A percentile compares a stretch with the other conserved stretches of the same genome.
phyloP scores from a whole-genome alignment of 2,329 filamentous ascomycete genomes.

The Microdochium paspali region DNA sequence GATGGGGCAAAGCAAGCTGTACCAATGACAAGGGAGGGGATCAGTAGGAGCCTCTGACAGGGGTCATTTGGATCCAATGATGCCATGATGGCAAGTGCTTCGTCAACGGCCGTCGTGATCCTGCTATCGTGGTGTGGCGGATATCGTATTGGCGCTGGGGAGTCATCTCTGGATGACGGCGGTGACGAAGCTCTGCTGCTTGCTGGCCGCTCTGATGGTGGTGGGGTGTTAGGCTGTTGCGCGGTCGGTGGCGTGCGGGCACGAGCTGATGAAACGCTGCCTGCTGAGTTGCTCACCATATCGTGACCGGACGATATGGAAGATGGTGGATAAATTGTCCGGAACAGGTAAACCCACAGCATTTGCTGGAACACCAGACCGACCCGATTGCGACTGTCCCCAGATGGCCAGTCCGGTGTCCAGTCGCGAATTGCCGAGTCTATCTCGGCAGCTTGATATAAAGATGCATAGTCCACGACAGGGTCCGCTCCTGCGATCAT shows the following conservation, averaged over 20 bases:
- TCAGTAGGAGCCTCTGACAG: constrained; percentile 47
- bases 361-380: constrained; percentile 54
- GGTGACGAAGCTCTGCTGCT: constrained; percentile 8
- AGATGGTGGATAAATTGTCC: constrained; percentile 49
- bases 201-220: constrained; percentile 9
- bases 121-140: constrained; percentile 39
- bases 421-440: constrained; percentile 66
- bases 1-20: constrained; percentile 44
- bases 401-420: constrained; percentile 52
- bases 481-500: constrained; percentile 55
- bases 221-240: constrained; percentile 8
- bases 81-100: constrained; percentile 44
- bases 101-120: constrained; percentile 45
- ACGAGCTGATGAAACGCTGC: constrained; percentile 10
- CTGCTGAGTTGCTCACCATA: constrained; percentile 3
- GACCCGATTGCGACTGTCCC: constrained; percentile 47
- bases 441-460: constrained; percentile 67
- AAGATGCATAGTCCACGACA: constrained; percentile 60
- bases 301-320: constrained; percentile 4
- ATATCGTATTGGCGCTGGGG: constrained; percentile 24
- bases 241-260: background rate
- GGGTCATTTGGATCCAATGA: constrained; percentile 48
- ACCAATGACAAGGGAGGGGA: constrained; percentile 52
- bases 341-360: constrained; percentile 55
- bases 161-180: constrained; percentile 2